A percentile compares a stretch with the other conserved stretches of the same genome.
These are phyloP conservation scores for Xanthoparmelia taractica DNA, from an alignment of 495 filamentous ascomycete species.

Conservation along the genomic window DNA sequence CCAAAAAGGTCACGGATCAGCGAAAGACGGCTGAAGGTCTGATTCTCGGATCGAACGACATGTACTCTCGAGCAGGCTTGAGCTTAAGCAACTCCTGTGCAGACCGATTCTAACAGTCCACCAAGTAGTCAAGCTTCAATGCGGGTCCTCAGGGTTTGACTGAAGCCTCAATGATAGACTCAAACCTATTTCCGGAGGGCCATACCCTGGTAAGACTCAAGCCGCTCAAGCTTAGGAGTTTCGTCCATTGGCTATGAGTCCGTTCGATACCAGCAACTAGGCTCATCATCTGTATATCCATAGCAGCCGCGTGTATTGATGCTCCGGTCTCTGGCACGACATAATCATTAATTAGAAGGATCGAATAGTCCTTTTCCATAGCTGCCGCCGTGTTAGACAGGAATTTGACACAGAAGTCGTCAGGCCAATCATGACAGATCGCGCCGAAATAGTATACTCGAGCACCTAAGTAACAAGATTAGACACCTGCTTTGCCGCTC, in stretches of 20 bases:
- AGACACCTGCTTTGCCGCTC: too few relatives aligned
- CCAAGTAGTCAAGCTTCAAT: too few relatives aligned
- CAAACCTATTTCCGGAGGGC: too few relatives aligned
- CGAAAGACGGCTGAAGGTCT: too few relatives aligned
- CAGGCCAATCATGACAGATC: background rate
- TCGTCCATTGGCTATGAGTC: conserved; percentile 33
- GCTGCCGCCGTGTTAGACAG: conserved; percentile 26
- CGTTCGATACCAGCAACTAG: conserved; percentile 32
- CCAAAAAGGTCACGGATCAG: too few relatives aligned
- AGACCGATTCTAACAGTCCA: too few relatives aligned
- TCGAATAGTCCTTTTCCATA: conserved; percentile 42
- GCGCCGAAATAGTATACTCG: background rate
- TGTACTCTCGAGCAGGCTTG: too few relatives aligned
- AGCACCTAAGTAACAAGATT: too few relatives aligned
- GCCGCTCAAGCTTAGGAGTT: conserved; percentile 31
- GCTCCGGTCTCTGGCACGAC: conserved; percentile 38
- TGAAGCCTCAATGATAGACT: too few relatives aligned
- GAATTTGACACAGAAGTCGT: background rate
- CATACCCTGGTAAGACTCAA: conserved; percentile 34
- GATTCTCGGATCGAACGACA: too few relatives aligned
- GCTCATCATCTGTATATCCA: conserved; percentile 39
- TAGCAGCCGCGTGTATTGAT: conserved; percentile 27
- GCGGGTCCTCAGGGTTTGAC: too few relatives aligned
- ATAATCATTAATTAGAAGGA: conserved; percentile 38
- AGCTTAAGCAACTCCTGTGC: too few relatives aligned